Percentiles rank a stretch among this genome's conserved stretches.
Evolutionary conservation across 2,329 filamentous ascomycete genomes (phyloP).

Genomic region (Huntiella savannae): DNA sequence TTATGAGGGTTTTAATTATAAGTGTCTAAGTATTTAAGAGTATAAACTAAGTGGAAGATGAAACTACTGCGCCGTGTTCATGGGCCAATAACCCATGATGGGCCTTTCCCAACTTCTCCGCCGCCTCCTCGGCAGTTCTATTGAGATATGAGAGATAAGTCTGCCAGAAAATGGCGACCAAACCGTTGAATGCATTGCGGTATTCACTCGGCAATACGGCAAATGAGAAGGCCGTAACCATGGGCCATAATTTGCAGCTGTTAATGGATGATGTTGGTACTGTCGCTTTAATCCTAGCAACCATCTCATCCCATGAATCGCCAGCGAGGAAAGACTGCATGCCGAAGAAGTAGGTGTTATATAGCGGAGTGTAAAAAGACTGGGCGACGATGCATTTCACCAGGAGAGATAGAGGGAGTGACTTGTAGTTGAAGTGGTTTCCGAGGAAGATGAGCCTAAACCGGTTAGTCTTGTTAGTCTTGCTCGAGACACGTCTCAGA

Average conservation of each 20-base stretch:
- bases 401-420: constrained; percentile 47
- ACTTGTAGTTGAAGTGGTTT: constrained; percentile 66
- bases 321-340: constrained; percentile 59
- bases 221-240: constrained; percentile 71
- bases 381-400: constrained; percentile 72
- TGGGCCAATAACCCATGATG: background rate
- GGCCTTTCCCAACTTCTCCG: constrained; percentile 3
- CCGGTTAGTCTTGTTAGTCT: no score
- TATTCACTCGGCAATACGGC: constrained; percentile 66
- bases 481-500: no score
- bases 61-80: no score
- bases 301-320: constrained; percentile 41
- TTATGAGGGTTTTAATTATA: no score
- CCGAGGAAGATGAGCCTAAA: constrained; percentile 62
- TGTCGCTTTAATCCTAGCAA: constrained; percentile 52
- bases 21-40: no score
- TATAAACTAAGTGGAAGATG: no score
- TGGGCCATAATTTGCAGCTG: constrained; percentile 74
- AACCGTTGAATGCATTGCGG: constrained; percentile 58
- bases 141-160: constrained; percentile 75
- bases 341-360: constrained; percentile 70
- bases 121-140: constrained; percentile 41
- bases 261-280: constrained; percentile 62
- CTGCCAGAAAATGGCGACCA: constrained; percentile 78
- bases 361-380: constrained; percentile 58